Evolutionary conservation across 805 yeast genomes (phyloP).

Genomic region (Metschnikowia lochheadii): DNA sequence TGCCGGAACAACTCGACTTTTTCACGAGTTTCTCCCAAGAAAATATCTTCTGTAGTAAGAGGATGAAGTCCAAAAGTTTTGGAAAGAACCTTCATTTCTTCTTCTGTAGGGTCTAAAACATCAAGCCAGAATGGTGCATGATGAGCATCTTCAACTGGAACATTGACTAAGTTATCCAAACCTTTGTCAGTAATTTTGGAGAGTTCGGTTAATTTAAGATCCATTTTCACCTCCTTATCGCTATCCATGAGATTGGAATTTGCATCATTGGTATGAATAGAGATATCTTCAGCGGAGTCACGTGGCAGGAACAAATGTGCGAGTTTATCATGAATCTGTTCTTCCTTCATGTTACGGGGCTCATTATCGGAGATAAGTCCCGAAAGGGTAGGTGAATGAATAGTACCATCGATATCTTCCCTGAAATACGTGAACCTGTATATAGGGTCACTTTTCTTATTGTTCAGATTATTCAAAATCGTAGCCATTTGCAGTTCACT

Average conservation of each 20-base stretch:
- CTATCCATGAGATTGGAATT: not conserved
- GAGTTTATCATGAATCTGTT: slow-evolving; percentile 10
- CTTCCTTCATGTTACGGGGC: slow-evolving; percentile 8
- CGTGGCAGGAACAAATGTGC: slow-evolving; percentile 7
- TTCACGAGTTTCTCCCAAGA: slow-evolving; percentile 89
- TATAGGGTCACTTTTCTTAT: slow-evolving; percentile 35
- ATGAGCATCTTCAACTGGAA: not conserved
- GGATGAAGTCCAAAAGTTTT: slow-evolving; percentile 96
- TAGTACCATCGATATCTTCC: slow-evolving; percentile 82
- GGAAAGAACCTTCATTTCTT: slow-evolving; percentile 88
- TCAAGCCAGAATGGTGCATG: slow-evolving; percentile 74
- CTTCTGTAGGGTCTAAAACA: slow-evolving; percentile 89
- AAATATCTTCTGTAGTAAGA: slow-evolving; percentile 91
- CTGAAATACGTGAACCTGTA: slow-evolving; percentile 89
- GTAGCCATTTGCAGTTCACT: slow-evolving; percentile 27
- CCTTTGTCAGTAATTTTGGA: not conserved
- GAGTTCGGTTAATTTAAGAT: not conserved
- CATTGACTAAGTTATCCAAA: not conserved
- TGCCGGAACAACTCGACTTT: slow-evolving; percentile 90
- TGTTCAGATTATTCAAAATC: slow-evolving; percentile 22
- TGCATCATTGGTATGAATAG: slow-evolving; percentile 1
- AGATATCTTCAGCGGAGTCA: slow-evolving; percentile 3
- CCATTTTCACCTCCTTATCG: not conserved
- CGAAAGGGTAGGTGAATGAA: slow-evolving; percentile 83
- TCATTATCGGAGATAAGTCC: slow-evolving; percentile 44